These are phyloP conservation scores for Ligustrum vulgare DNA, from an alignment of 257 asterid genomes.

Conservation along the genomic window DNA sequence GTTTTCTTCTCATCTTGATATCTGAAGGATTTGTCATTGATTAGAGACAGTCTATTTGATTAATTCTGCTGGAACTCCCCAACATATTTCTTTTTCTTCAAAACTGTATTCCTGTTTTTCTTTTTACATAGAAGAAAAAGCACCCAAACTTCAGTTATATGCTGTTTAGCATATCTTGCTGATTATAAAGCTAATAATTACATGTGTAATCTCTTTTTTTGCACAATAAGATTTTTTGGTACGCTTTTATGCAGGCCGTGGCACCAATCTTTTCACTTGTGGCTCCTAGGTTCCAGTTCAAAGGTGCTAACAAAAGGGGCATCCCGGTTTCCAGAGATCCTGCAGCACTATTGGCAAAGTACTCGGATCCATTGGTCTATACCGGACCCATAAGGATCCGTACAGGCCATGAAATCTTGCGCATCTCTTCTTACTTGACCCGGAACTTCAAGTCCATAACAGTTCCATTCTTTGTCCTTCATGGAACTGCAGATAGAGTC, in stretches of 20 bases:
- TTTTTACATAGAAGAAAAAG: neutral
- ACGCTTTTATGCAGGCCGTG: constrained; percentile 56
- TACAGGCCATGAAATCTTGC: constrained; percentile 94
- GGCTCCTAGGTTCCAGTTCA: constrained; percentile 94
- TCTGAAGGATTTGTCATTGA: neutral
- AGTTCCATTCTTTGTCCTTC: constrained; percentile 95
- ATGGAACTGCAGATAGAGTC: constrained; percentile 93
- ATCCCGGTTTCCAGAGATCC: constrained; percentile 87
- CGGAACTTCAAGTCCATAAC: constrained; percentile 70
- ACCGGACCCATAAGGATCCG: constrained; percentile 96
- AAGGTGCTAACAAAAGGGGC: constrained; percentile 96
- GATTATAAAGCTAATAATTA: neutral
- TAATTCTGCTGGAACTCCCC: neutral
- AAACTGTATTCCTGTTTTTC: neutral
- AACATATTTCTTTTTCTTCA: neutral
- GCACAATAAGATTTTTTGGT: neutral
- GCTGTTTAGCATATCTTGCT: neutral
- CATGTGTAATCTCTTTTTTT: neutral
- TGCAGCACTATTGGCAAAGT: constrained; percentile 76
- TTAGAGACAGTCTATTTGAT: neutral
- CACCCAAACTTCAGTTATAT: neutral
- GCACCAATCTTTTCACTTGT: constrained; percentile 94
- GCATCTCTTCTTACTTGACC: constrained; percentile 74
- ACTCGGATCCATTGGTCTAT: constrained; percentile 96
- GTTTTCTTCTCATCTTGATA: constrained; percentile 5